Base-by-base conservation (phyloP, 306 rosid genomes). In the Vigna hirtella region DNA sequence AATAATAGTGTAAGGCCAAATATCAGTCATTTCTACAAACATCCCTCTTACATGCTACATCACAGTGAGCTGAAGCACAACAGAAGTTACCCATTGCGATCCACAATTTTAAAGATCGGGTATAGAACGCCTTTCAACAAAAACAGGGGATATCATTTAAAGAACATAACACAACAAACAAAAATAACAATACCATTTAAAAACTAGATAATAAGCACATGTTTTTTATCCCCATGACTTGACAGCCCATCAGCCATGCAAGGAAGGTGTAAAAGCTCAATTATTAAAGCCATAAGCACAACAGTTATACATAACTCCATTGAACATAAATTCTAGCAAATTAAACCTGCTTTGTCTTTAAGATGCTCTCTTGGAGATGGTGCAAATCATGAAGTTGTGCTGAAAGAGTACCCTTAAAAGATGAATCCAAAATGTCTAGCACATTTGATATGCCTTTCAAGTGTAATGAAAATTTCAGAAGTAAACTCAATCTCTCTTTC, bases 281-380 rank as follows among this genome's bases (percentile, higher is more conserved):
- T 80, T 63, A 62, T 63, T 66, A 79, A 49, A n/a, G 20, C 14
- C 64, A 40, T 71, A 70, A 15, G 26, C 4, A 2, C 70, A 20
- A 72, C 58, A 66, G 73, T 43, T 20, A 49, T 26, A 43, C 40
- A 66, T 62, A 50, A 80, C 48, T 59, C 47, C 70, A 34, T 32
- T 57, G 57, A 72, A 81, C 26, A 40, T 5, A 76, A 81, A 81
- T 12, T 72, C 74, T 66, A 68, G 38, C 32, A 77, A 74, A 77
- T 51, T 50, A 82, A 81, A 96, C 99, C 99, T 96, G 99, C 85
- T 90, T 96, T 50, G 96, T 84, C 89, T 86, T 93, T 72, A 87
- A 83, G 76, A 96, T 80, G 79, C 86, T 91, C 86, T 96, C 99
- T 42, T 89, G 96, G 73, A 96, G 99, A 68, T 87, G 76, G 80